phyloP scores from a whole-genome alignment of 768 basidiomycete species.

The Boletus speciosus region DNA sequence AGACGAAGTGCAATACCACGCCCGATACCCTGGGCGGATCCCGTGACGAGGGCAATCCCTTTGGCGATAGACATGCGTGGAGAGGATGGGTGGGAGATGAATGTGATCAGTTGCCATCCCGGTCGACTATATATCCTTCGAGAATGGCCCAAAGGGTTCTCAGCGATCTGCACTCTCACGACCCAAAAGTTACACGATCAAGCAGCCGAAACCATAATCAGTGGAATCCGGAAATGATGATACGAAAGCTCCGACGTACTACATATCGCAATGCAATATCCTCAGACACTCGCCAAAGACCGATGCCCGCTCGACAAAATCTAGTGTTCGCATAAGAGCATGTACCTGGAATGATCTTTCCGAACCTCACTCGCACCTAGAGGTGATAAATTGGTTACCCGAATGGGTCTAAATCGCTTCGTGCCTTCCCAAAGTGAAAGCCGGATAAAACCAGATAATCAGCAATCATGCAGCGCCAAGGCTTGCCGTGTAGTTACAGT shows the following conservation, averaged over 20 bases:
- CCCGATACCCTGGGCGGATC: conserved; percentile 29
- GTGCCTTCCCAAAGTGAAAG: neutral
- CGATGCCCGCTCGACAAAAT: too few species aligned
- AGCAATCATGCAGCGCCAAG: neutral
- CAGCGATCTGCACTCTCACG: neutral
- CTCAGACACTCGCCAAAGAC: neutral
- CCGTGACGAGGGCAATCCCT: conserved; percentile 36
- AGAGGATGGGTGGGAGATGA: neutral
- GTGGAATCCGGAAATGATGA: neutral
- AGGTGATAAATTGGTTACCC: neutral
- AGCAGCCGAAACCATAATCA: neutral
- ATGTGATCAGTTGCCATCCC: too few species aligned
- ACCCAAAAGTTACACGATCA: neutral
- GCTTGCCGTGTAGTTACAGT: neutral
- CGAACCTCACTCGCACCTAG: neutral
- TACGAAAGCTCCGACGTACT: neutral
- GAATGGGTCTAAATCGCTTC: neutral
- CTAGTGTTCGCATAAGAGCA: neutral
- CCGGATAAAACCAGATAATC: neutral
- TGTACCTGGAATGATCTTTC: neutral
- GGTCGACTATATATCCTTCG: neutral
- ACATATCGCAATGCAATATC: neutral
- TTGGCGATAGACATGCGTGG: conserved; percentile 19
- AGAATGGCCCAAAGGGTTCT: neutral
- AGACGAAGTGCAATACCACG: conserved; percentile 33